Percentiles rank a stretch among this genome's conserved stretches.
phyloP scores from a whole-genome alignment of 345 rosid genomes.

The Gynandropsis gynandra region DNA sequence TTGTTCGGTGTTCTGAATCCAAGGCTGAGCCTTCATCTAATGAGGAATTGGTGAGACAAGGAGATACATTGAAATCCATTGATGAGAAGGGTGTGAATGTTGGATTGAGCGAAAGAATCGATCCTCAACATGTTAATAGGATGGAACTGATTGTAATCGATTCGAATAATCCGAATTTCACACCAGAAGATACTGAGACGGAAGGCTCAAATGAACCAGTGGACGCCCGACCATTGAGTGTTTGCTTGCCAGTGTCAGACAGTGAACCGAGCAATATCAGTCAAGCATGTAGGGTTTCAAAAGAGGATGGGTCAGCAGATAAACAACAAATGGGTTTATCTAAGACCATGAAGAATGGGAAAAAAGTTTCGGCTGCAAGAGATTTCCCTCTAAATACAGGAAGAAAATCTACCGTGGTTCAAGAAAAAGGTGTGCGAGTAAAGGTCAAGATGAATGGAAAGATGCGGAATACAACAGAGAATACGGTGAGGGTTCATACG shows the following conservation, averaged over 20 bases:
- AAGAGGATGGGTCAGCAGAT: slow-evolving; percentile 1
- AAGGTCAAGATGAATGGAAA: slow-evolving; percentile 11
- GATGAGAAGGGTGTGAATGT: slow-evolving; percentile 11
- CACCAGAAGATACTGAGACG: background rate
- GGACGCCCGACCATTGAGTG: background rate
- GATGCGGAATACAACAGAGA: slow-evolving; percentile 26
- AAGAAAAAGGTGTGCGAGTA: slow-evolving; percentile 20
- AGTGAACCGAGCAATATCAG: background rate
- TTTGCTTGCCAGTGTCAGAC: slow-evolving; percentile 12
- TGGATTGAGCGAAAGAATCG: background rate
- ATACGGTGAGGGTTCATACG: slow-evolving; percentile 5
- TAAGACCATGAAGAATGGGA: slow-evolving; percentile 27
- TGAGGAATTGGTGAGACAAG: background rate
- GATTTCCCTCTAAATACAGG: slow-evolving; percentile 51
- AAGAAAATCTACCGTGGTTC: slow-evolving; percentile 30
- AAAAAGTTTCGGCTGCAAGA: slow-evolving; percentile 41
- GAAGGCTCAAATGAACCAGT: background rate
- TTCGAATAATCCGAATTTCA: background rate
- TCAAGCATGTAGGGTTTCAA: background rate
- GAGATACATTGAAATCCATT: slow-evolving; percentile 7
- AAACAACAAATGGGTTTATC: slow-evolving; percentile 1
- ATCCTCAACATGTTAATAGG: slow-evolving; percentile 12
- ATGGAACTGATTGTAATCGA: slow-evolving; percentile 6
- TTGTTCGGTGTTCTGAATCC: slow-evolving; percentile 1
- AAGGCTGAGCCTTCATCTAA: slow-evolving; percentile 9